Evolutionary conservation across 2,329 filamentous ascomycete species (phyloP), one percentile per base, ranked within the genome.

Genomic region (Chaetomium globosum): DNA sequence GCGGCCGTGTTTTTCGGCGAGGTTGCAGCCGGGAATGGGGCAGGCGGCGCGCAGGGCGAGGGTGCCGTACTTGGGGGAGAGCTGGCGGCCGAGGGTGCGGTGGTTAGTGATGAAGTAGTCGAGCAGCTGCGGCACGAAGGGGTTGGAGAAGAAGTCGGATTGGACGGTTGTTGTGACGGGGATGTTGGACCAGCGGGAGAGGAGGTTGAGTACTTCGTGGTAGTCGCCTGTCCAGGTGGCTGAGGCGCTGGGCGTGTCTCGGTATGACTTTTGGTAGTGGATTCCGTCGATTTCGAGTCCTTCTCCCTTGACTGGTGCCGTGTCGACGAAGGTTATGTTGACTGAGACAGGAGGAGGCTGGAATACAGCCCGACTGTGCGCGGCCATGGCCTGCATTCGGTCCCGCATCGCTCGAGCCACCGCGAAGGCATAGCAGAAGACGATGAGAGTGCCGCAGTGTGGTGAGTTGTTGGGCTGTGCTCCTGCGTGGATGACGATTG

Each of bases 391-490:
- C 23, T 54, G 43, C 23, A 65, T 51, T 26, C 59, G 63, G 21
- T 62, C 63, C 16, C 53, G 48, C 9, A 62, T 58, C n/a, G 49
- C 52, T 12, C 53, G 53, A 16, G 63, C 63, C n/a, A 65, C n/a
- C 3, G 64, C 39, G n/a, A 65, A 65, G 13, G 64, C 59, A 10
- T 59, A 62, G 26, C 33, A 62, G n/a, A 65, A 62, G 31, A 62
- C 59, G 13, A 59, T 48, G 1, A 65, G 53, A 10, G 59, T 65
- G 33, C 59, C 64, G 49, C 39, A 36, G 26, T 65, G 64, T 3
- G 64, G 59, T 3, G 59, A 65, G 54, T 62, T 62, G 48, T 65
- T 65, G 3, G 64, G 64, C 55, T 65, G 64, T 13, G 39, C 43
- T 28, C 64, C 64, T 33, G 55, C 59, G 13, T 62, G 59, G 49